Evolutionary conservation across 2,329 filamentous ascomycete genomes (phyloP).

Genomic region (Curvularia hawaiiensis): DNA sequence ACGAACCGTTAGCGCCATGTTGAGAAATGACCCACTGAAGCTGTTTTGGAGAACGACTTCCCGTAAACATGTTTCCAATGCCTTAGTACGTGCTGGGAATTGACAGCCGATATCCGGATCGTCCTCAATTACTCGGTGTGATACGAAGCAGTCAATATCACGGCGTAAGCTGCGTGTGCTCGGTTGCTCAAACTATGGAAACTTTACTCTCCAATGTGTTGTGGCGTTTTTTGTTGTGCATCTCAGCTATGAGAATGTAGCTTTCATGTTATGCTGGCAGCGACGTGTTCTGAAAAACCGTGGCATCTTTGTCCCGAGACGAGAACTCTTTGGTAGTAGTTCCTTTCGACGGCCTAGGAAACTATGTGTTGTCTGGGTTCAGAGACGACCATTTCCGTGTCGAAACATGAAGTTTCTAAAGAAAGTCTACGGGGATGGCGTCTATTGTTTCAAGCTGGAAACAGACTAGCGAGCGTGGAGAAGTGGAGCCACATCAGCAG

Average conservation of each 20-base stretch:
- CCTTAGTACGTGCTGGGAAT: slow-evolving; percentile 17
- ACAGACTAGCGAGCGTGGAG: slow-evolving; percentile 14
- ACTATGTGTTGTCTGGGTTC: slow-evolving; percentile 1
- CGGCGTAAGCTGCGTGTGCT: not conserved
- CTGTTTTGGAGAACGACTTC: slow-evolving; percentile 20
- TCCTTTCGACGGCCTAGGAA: slow-evolving; percentile 8
- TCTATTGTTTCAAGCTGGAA: slow-evolving; percentile 21
- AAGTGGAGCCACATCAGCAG: slow-evolving; percentile 10
- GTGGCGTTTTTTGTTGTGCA: slow-evolving; percentile 4
- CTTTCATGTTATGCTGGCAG: slow-evolving; percentile 1
- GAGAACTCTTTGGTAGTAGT: not conserved
- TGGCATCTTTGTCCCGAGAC: not conserved
- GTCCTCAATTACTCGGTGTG: slow-evolving; percentile 5
- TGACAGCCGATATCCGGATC: slow-evolving; percentile 19
- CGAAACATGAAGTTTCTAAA: slow-evolving; percentile 30
- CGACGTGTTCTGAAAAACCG: not conserved
- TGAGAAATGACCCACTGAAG: slow-evolving; percentile 23
- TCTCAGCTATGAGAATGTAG: not conserved
- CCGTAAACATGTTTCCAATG: slow-evolving; percentile 18
- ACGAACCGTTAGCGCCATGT: slow-evolving; percentile 23
- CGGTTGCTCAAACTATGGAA: not conserved
- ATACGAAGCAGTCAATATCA: not conserved
- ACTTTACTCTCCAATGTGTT: not conserved
- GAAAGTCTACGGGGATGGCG: slow-evolving; percentile 21
- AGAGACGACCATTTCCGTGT: slow-evolving; percentile 9